Evolutionary conservation across 2,329 filamentous ascomycete species (phyloP).

Genomic region (Xenosphaeropsis pyriputrescens): DNA sequence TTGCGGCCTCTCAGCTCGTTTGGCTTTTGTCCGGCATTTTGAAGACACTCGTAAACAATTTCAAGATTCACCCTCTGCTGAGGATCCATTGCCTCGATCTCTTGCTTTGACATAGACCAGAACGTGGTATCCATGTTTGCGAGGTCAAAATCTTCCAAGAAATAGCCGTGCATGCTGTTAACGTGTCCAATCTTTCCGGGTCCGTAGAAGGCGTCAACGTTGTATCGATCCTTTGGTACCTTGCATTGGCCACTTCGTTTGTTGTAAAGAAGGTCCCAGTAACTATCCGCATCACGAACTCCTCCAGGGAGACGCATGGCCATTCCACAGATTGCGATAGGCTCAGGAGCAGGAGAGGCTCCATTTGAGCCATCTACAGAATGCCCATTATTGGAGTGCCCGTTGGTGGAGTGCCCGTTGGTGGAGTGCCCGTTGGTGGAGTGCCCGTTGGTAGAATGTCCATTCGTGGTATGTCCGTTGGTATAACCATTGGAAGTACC

Average conservation of each 20-base stretch:
- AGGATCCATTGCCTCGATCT: constrained; percentile 11
- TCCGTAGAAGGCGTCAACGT: constrained; percentile 2
- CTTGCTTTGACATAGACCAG: constrained; percentile 16
- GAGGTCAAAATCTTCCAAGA: constrained; percentile 14
- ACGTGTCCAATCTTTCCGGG: constrained; percentile 2
- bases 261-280: constrained; percentile 19
- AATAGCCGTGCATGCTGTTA: constrained; percentile 13
- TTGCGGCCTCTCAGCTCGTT: constrained; percentile 7
- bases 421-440: too few species aligned
- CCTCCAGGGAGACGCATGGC: too few species aligned
- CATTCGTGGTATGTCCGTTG: too few species aligned
- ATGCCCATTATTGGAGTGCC: too few species aligned
- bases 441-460: too few species aligned
- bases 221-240: constrained; percentile 4
- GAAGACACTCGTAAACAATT: constrained; percentile 11
- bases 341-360: too few species aligned
- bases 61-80: constrained; percentile 12
- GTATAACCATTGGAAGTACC: too few species aligned
- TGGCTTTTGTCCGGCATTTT: constrained; percentile 9
- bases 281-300: constrained; percentile 10
- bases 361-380: too few species aligned
- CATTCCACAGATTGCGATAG: too few species aligned
- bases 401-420: too few species aligned
- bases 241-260: constrained; percentile 9
- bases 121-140: constrained; percentile 17